Base-by-base conservation (phyloP, 805 yeast genomes). In the Saturnispora gosingensis region DNA sequence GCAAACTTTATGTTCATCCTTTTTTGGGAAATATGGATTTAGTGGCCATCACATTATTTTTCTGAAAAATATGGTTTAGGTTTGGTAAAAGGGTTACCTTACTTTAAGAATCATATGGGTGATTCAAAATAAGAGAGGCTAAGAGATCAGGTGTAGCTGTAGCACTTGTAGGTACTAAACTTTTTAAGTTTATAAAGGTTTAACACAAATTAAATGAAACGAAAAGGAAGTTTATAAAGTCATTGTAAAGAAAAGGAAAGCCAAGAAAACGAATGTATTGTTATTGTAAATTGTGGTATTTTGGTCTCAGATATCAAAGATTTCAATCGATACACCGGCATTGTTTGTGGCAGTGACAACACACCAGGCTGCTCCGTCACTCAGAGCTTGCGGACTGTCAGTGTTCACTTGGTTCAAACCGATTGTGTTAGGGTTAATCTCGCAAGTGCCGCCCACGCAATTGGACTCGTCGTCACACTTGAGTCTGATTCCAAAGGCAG, bases 401-500 rank as follows among this genome's bases (percentile, higher is more conserved):
- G 67, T 61, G 30, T 75, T 58, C 36, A 72, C 65, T 49, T 72
- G 73, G 70, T 87, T 85, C 58, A 82, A 73, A 38, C 79, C 84
- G 52, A 71, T 66, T 48, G 70, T 71, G 36, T 78, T 71, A 47
- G 96, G 96, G 62, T 88, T 85, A 61, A 88, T 87, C 57, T 80
- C 84, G 69, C 96, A 88, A n/a, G 82, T 74, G 50, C 78, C 70
- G n/a, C 95, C 95, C 56, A 71, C 72, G 68, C 96, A 88, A 59
- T 80, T 72, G 48, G 77, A 70, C 48, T 74, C 77, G 60, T 83
- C 85, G 52, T 81, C 85, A 70, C 96, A 88, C 8, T 80, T 77
- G 59, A 88, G 73, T 63, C 81, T 77, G 57, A 88, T 62, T 60
- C 96, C 96, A 59, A 80, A 87, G 30, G 63, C 64, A 44, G 95